Evolutionary conservation across 257 asterid species (phyloP).

Genomic region (Mentha longifolia): DNA sequence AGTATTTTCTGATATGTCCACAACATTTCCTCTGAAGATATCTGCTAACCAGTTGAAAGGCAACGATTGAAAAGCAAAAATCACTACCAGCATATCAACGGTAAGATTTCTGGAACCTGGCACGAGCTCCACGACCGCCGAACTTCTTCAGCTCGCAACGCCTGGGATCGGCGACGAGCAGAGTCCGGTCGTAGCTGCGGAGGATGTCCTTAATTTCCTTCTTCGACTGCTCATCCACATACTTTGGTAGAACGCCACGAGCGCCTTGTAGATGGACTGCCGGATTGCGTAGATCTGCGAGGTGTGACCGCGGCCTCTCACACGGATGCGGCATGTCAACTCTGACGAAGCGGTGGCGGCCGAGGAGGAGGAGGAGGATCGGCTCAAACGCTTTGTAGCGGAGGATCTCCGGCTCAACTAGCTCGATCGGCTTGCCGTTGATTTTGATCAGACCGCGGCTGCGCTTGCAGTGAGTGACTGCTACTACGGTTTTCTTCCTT

Average conservation of each 20-base stretch:
- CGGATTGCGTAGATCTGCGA: slow-evolving; percentile 86
- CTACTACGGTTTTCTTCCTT: slow-evolving; percentile 79
- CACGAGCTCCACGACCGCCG: slow-evolving; percentile 94
- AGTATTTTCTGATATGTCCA: slow-evolving; percentile 79
- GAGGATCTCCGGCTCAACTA: slow-evolving; percentile 76
- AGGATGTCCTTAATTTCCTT: slow-evolving; percentile 83
- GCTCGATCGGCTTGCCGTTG: slow-evolving; percentile 83
- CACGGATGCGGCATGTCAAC: slow-evolving; percentile 87
- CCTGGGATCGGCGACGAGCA: slow-evolving; percentile 90
- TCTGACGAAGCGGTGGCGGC: slow-evolving; percentile 72
- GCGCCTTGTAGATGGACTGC: slow-evolving; percentile 75
- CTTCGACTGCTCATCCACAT: slow-evolving; percentile 77
- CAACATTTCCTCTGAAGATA: slow-evolving; percentile 76
- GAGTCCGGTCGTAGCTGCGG: slow-evolving; percentile 68
- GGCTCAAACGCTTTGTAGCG: slow-evolving; percentile 85
- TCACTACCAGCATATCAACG: slow-evolving; percentile 43
- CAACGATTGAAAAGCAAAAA: not conserved
- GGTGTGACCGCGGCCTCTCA: slow-evolving; percentile 79
- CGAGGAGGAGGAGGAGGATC: slow-evolving; percentile 66
- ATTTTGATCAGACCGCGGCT: slow-evolving; percentile 78
- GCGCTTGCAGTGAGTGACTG: slow-evolving; percentile 81
- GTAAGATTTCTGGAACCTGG: slow-evolving; percentile 83
- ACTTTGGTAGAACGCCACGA: slow-evolving; percentile 78
- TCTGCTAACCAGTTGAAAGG: slow-evolving; percentile 71
- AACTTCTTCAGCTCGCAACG: slow-evolving; percentile 92